Conservation (phyloP, 495 filamentous ascomycete species). For the Acidiella bohemica region DNA sequence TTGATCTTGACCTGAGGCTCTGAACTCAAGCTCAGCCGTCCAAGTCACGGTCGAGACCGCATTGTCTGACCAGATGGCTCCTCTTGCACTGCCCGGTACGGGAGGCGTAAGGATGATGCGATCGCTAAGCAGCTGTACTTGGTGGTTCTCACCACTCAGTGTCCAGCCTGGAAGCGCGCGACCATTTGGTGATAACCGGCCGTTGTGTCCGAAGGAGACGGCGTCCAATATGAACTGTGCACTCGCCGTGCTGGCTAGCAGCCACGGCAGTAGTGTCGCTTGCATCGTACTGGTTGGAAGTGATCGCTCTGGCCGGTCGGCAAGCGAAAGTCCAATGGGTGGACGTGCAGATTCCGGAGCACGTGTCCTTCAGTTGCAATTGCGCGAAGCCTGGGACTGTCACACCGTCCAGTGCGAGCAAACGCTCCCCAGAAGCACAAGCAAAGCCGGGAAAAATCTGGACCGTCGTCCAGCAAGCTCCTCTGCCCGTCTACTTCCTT, state of each 20-base stretch:
- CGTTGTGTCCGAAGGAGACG: slow-evolving; percentile 64
- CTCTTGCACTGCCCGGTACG: slow-evolving; percentile 71
- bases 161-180: slow-evolving; percentile 50
- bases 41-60: slow-evolving; percentile 38
- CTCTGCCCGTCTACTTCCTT: neutral
- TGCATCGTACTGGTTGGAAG: too few species aligned
- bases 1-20: slow-evolving; percentile 72
- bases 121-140: slow-evolving; percentile 70
- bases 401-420: too few species aligned
- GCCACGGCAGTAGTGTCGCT: slow-evolving; percentile 4
- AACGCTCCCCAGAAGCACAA: too few species aligned
- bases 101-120: slow-evolving; percentile 85
- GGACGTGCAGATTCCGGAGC: neutral
- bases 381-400: neutral
- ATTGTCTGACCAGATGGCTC: slow-evolving; percentile 63
- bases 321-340: too few species aligned
- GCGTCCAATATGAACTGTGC: slow-evolving; percentile 51
- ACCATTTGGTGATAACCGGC: slow-evolving; percentile 44
- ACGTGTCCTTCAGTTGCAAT: neutral
- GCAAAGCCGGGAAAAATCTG: neutral
- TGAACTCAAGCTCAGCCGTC: slow-evolving; percentile 73
- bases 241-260: slow-evolving; percentile 34
- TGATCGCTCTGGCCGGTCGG: too few species aligned
- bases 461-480: slow-evolving; percentile 4
- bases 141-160: slow-evolving; percentile 54